phyloP scores from a whole-genome alignment of 2,329 filamentous ascomycete genomes.

The Aureobasidium namibiae region DNA sequence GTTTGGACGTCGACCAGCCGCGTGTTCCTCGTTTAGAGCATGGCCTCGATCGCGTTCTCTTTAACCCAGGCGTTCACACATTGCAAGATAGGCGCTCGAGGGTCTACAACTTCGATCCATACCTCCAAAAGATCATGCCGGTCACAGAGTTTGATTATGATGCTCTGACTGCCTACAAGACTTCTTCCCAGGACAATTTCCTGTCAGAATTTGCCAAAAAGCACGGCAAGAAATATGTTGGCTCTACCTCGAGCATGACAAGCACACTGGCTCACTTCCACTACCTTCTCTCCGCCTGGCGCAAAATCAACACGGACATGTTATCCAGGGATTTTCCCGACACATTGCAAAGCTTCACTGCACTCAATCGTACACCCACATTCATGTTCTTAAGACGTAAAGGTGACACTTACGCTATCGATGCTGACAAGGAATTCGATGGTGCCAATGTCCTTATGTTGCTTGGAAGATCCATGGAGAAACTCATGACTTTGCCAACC shows the following conservation, averaged over 20 bases:
- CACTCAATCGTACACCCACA: conserved; percentile 61
- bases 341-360: conserved; percentile 56
- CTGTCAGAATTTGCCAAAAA: conserved; percentile 61
- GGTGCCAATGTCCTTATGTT: conserved; percentile 78
- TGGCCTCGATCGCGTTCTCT: conserved; percentile 80
- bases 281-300: conserved; percentile 78
- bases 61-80: conserved; percentile 88
- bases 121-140: conserved; percentile 87
- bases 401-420: conserved; percentile 84
- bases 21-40: conserved; percentile 59
- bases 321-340: conserved; percentile 59
- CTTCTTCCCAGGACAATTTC: conserved; percentile 73
- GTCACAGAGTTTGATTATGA: conserved; percentile 87
- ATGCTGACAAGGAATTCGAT: conserved; percentile 90
- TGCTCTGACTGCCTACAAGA: conserved; percentile 77
- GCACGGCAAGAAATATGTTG: conserved; percentile 71
- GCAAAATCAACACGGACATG: conserved; percentile 57
- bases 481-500: conserved; percentile 75
- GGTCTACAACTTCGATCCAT: conserved; percentile 96
- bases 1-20: conserved; percentile 33
- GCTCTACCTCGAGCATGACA: conserved; percentile 97
- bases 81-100: conserved; percentile 80
- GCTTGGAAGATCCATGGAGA: conserved; percentile 94
- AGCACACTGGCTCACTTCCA: conserved; percentile 82
- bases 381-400: conserved; percentile 77